phyloP scores from a whole-genome alignment of 495 filamentous ascomycete species.

The Tuber indicum region DNA sequence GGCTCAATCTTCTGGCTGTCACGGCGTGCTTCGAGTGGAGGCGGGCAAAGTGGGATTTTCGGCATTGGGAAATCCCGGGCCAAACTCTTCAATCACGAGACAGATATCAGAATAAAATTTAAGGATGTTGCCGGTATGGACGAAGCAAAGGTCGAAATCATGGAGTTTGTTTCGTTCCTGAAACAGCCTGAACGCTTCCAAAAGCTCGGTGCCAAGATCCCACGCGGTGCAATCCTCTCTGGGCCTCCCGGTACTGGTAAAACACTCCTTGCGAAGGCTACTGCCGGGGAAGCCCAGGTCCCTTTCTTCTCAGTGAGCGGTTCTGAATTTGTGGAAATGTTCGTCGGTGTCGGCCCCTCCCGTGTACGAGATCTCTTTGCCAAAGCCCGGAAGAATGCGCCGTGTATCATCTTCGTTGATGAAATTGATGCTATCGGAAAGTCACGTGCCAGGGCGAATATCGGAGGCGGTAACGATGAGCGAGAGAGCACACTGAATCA shows the following conservation, averaged over 20 bases:
- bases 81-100: conserved; percentile 95
- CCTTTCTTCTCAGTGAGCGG: conserved; percentile 98
- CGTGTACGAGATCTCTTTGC: conserved; percentile 92
- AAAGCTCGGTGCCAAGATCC: conserved; percentile 92
- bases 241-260: conserved; percentile 98
- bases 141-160: conserved; percentile 95
- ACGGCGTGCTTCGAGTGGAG: conserved; percentile 56
- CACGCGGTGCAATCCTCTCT: conserved; percentile 89
- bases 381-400: conserved; percentile 88
- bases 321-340: conserved; percentile 99
- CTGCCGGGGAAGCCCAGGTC: conserved; percentile 92
- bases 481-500: conserved; percentile 95
- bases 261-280: conserved; percentile 93
- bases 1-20: conserved; percentile 67
- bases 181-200: conserved; percentile 84
- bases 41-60: conserved; percentile 72
- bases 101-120: conserved; percentile 92
- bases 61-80: conserved; percentile 92
- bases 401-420: conserved; percentile 99
- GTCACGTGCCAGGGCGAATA: conserved; percentile 60
- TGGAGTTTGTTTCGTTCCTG: conserved; percentile 97
- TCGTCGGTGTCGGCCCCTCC: conserved; percentile 94
- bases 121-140: conserved; percentile 97
- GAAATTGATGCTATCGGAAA: conserved; percentile 98
- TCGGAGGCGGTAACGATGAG: conserved; percentile 90